Percentiles rank a stretch among this genome's conserved stretches.
phyloP scores from a whole-genome alignment of 176 grass and related monocot genomes.

The Bromus sterilis region DNA sequence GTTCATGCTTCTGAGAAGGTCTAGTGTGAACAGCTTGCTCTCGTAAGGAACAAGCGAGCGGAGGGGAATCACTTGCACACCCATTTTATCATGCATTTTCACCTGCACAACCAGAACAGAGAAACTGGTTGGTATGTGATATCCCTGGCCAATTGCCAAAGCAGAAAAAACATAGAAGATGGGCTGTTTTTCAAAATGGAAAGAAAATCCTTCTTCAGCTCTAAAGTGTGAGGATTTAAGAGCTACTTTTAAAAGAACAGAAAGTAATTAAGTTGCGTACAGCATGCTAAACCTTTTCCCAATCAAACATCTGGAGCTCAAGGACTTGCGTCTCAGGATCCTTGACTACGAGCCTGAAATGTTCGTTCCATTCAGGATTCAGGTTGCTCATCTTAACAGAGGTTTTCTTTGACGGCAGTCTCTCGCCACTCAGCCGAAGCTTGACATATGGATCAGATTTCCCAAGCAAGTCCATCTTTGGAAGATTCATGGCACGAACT shows the following conservation, averaged over 20 bases:
- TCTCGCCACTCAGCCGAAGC: slow-evolving; percentile 78
- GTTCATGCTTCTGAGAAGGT: slow-evolving; percentile 77
- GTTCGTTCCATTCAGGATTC: slow-evolving; percentile 95
- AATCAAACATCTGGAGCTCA: slow-evolving; percentile 87
- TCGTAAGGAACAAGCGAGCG: slow-evolving; percentile 54
- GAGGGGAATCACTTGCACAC: slow-evolving; percentile 84
- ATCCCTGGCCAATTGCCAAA: not conserved
- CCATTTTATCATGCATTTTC: slow-evolving; percentile 91
- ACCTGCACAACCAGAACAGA: slow-evolving; percentile 29
- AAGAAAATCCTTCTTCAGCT: not conserved
- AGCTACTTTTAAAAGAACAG: not conserved
- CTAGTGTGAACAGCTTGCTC: slow-evolving; percentile 69
- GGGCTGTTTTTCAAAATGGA: not conserved
- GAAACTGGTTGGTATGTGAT: not conserved
- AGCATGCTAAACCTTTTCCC: slow-evolving; percentile 89
- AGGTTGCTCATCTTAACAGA: slow-evolving; percentile 87
- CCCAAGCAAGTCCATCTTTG: slow-evolving; percentile 94
- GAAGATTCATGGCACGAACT: slow-evolving; percentile 74
- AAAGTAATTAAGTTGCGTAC: slow-evolving; percentile 16
- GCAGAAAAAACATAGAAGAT: not conserved
- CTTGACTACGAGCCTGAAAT: slow-evolving; percentile 93
- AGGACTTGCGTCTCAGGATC: slow-evolving; percentile 89
- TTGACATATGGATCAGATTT: slow-evolving; percentile 99
- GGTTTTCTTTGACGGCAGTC: slow-evolving; percentile 73
- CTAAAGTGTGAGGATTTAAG: not conserved